Conservation (phyloP, 2,329 filamentous ascomycete genomes). For the Neonectria magnoliae region DNA sequence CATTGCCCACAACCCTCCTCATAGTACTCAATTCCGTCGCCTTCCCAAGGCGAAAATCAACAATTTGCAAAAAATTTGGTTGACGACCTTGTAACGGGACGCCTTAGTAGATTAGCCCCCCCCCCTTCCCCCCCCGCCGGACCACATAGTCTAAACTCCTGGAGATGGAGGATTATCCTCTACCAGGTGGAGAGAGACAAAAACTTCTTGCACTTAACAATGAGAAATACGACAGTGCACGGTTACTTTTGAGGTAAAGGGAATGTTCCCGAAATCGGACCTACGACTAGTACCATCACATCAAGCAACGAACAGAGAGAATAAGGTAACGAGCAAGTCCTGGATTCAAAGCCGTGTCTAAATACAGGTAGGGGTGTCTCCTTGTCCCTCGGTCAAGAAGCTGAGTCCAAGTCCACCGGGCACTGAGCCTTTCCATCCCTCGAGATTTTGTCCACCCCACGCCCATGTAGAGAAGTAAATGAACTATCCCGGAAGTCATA, state of each 20-base stretch:
- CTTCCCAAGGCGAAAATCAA: background rate
- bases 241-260: background rate
- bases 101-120: background rate
- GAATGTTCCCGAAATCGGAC: background rate
- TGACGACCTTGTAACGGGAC: too few relatives aligned
- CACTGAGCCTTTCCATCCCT: slow-evolving; percentile 26
- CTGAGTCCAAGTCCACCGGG: slow-evolving; percentile 17
- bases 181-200: too few relatives aligned
- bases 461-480: slow-evolving; percentile 34
- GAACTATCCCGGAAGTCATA: slow-evolving; percentile 41
- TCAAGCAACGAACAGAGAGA: background rate
- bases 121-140: too few relatives aligned
- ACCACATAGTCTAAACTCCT: background rate
- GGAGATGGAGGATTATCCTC: too few relatives aligned
- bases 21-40: background rate
- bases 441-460: slow-evolving; percentile 28
- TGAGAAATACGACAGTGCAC: background rate
- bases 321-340: slow-evolving; percentile 26
- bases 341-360: slow-evolving; percentile 38
- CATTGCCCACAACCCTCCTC: background rate
- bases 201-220: background rate
- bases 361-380: slow-evolving; percentile 35
- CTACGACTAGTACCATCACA: background rate
- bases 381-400: slow-evolving; percentile 31
- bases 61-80: background rate